A percentile compares a stretch with the other conserved stretches of the same genome.
Evolutionary conservation across 202 grass and related monocot genomes (phyloP).

Genomic region (Panicum hallii): DNA sequence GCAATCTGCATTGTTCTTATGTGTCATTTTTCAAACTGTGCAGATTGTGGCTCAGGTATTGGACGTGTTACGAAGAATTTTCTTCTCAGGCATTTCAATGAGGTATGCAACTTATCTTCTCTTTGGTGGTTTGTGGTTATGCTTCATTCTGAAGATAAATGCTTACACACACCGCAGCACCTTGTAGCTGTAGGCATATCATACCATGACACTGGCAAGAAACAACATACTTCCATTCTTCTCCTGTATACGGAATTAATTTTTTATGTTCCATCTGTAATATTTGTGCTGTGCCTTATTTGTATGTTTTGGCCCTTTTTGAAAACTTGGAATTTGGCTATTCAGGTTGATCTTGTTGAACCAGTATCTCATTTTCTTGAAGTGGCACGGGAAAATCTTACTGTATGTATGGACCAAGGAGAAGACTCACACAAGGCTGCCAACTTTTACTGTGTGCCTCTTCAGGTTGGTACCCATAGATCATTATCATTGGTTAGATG

Average conservation of each 20-base stretch:
- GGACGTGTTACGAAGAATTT: constrained; percentile 97
- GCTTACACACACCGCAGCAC: background rate
- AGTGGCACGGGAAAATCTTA: constrained; percentile 79
- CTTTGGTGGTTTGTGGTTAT: background rate
- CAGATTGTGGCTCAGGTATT: constrained; percentile 98
- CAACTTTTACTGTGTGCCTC: constrained; percentile 89
- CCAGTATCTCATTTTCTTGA: constrained; percentile 96
- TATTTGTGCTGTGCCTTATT: constrained; percentile 7
- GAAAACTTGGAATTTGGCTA: background rate
- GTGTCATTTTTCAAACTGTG: constrained; percentile 28
- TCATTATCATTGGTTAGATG: background rate
- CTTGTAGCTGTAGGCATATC: background rate
- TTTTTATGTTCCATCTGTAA: background rate
- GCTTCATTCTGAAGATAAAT: background rate
- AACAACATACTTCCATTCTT: background rate
- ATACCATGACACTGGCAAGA: background rate
- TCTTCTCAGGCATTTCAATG: constrained; percentile 85
- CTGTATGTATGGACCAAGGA: constrained; percentile 55
- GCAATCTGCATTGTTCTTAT: background rate
- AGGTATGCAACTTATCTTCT: constrained; percentile 51
- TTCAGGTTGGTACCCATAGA: constrained; percentile 68
- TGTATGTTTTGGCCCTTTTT: constrained; percentile 29
- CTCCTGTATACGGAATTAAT: background rate
- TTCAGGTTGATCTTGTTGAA: constrained; percentile 96
- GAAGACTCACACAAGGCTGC: constrained; percentile 65